Percentiles rank a stretch among this genome's conserved stretches.
phyloP scores from a whole-genome alignment of 2,329 filamentous ascomycete genomes.

The Sporothrix curviconia region DNA sequence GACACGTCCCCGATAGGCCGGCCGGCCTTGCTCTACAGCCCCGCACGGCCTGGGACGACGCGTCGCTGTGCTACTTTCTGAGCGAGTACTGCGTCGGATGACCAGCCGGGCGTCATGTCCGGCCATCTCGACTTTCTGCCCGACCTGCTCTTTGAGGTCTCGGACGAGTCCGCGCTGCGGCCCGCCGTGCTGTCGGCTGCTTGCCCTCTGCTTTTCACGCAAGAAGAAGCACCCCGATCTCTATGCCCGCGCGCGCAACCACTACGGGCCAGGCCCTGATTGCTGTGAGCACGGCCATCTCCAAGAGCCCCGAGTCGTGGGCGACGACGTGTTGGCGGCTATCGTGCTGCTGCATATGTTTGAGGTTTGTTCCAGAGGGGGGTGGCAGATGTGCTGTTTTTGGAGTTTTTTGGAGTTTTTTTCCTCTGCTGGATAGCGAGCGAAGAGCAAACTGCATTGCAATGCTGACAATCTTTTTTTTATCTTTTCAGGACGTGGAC shows the following conservation, averaged over 20 bases:
- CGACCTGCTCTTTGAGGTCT: neutral
- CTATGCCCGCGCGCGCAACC: neutral
- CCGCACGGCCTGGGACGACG: neutral
- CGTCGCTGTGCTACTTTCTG: neutral
- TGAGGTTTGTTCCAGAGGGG: neutral
- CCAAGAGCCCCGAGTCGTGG: neutral
- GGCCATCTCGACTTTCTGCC: conserved; percentile 5
- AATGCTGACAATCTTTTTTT: neutral
- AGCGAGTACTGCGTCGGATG: neutral
- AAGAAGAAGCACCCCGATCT: neutral
- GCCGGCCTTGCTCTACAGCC: neutral
- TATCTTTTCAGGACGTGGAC: neutral
- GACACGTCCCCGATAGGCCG: no score
- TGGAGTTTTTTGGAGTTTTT: neutral
- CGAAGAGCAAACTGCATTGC: no score
- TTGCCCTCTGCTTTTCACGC: neutral
- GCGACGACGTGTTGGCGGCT: neutral
- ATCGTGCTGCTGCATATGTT: conserved; percentile 2
- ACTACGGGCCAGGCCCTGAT: neutral
- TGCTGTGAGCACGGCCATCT: neutral
- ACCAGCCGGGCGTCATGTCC: neutral
- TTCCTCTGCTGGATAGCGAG: no score
- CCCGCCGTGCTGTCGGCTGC: neutral
- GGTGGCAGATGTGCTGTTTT: neutral
- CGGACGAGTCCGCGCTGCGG: neutral